phyloP scores from a whole-genome alignment of 441 rosid species.

The Gossypium davidsonii region DNA sequence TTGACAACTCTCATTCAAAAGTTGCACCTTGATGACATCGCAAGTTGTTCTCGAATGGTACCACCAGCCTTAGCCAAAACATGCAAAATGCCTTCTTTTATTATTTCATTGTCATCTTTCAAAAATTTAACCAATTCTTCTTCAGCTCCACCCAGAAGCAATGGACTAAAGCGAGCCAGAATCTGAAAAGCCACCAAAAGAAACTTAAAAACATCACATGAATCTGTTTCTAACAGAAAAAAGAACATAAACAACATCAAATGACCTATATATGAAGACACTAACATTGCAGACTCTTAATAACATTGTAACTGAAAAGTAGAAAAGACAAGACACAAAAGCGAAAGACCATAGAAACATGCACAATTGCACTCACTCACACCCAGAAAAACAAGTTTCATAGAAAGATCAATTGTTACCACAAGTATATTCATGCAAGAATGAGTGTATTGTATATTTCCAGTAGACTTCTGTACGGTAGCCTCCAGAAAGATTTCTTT shows the following conservation, averaged over 20 bases:
- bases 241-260: constrained; percentile 8
- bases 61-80: constrained; percentile 97
- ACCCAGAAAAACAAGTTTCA: constrained; percentile 6
- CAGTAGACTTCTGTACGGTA: constrained; percentile 52
- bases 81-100: constrained; percentile 87
- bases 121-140: constrained; percentile 74
- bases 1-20: constrained; percentile 6
- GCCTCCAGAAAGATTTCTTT: constrained; percentile 77
- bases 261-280: not conserved
- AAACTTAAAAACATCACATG: constrained; percentile 14
- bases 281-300: not conserved
- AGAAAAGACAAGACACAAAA: not conserved
- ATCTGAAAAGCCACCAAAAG: constrained; percentile 45
- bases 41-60: constrained; percentile 85
- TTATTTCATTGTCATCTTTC: constrained; percentile 77
- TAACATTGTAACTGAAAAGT: not conserved
- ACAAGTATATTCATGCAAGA: constrained; percentile 92
- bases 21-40: constrained; percentile 68
- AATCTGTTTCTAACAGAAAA: not conserved
- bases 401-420: constrained; percentile 47
- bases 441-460: constrained; percentile 38
- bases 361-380: not conserved
- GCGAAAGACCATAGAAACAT: not conserved
- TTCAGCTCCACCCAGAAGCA: constrained; percentile 71
- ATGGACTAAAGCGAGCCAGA: constrained; percentile 84